Conservation (phyloP, 2,329 filamentous ascomycete genomes). For the Coniochaeta sp. region DNA sequence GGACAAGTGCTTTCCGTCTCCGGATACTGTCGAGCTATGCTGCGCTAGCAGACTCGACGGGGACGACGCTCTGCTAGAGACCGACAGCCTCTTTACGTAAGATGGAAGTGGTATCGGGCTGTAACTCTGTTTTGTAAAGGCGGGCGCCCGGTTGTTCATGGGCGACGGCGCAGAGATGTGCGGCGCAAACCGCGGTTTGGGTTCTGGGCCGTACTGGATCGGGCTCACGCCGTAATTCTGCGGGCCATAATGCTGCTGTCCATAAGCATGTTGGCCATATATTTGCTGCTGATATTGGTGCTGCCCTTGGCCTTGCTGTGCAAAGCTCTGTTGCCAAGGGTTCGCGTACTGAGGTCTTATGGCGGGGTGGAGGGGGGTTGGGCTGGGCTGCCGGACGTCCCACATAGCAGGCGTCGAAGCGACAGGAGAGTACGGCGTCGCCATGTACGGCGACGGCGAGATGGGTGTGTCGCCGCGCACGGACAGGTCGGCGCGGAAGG, state of each 20-base stretch:
- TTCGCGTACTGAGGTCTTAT: conserved; percentile 23
- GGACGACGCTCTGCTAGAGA: not conserved
- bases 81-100: conserved; percentile 10
- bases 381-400: conserved; percentile 8
- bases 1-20: not conserved
- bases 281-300: conserved; percentile 1
- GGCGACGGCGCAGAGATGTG: conserved; percentile 1
- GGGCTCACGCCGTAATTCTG: conserved; percentile 1
- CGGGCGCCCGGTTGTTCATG: conserved; percentile 4
- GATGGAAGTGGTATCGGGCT: conserved; percentile 16
- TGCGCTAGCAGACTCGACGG: not conserved
- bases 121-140: conserved; percentile 15
- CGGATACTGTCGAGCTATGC: not conserved
- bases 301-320: not conserved
- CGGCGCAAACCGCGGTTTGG: conserved; percentile 4
- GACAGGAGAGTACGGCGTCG: conserved; percentile 1
- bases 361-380: conserved; percentile 26
- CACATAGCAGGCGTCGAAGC: not conserved
- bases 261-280: not conserved
- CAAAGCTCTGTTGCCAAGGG: conserved; percentile 10
- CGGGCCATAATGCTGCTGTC: not conserved
- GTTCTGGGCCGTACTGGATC: not conserved
- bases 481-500: not conserved
- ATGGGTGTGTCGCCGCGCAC: not conserved
- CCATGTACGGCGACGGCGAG: not conserved